These are phyloP conservation scores for Malus fusca DNA, from an alignment of 306 rosid species.

Conservation along the genomic window DNA sequence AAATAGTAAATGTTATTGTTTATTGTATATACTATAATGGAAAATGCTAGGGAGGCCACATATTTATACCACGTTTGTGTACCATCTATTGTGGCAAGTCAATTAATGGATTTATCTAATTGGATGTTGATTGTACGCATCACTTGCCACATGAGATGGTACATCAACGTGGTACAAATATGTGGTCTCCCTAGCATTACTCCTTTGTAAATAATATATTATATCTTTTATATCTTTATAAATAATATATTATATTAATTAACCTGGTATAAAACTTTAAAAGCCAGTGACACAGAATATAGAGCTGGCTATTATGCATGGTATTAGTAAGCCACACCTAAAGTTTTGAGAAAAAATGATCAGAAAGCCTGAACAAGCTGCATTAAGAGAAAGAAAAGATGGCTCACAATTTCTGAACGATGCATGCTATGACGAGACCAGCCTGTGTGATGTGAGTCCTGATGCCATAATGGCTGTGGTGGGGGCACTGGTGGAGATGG, in stretches of 20 bases:
- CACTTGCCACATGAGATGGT: no score
- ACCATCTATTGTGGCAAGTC: no score
- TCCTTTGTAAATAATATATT: no score
- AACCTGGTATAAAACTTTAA: not conserved
- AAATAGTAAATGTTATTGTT: not conserved
- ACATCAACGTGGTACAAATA: no score
- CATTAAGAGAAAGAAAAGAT: not conserved
- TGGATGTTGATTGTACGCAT: no score
- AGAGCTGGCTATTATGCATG: not conserved
- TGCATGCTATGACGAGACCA: conserved; percentile 97
- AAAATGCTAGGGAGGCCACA: no score
- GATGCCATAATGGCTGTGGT: conserved; percentile 98
- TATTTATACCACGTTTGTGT: no score
- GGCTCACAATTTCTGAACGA: conserved; percentile 91
- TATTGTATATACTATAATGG: not conserved
- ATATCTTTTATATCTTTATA: not conserved
- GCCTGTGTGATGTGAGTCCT: conserved; percentile 81
- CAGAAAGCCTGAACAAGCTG: not conserved
- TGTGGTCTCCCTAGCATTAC: no score
- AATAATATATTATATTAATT: not conserved
- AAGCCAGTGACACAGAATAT: not conserved
- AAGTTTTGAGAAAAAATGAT: not conserved
- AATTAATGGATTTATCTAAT: no score
- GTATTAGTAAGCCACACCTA: not conserved
- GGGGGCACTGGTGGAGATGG: conserved; percentile 98